phyloP scores from a whole-genome alignment of 2,329 filamentous ascomycete genomes.

The Alternaria brassicae region DNA sequence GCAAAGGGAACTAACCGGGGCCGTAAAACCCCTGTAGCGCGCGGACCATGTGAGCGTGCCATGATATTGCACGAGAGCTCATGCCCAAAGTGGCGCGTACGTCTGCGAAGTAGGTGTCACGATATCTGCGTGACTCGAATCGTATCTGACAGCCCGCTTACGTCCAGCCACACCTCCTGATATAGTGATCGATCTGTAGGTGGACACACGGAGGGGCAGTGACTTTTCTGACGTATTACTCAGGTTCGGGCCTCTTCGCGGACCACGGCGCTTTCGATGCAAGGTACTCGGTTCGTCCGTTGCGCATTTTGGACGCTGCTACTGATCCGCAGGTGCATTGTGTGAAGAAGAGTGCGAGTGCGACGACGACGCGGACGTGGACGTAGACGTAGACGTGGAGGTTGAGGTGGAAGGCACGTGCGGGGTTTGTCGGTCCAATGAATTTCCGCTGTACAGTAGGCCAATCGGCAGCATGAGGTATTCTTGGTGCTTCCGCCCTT shows the following conservation, averaged over 20 bases:
- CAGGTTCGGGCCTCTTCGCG: slow-evolving; percentile 24
- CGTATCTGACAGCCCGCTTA: slow-evolving; percentile 36
- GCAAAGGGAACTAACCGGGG: slow-evolving; percentile 14
- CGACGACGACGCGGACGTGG: not conserved
- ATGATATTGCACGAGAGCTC: slow-evolving; percentile 19
- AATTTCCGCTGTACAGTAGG: not conserved
- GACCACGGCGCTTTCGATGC: slow-evolving; percentile 8
- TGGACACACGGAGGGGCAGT: slow-evolving; percentile 23
- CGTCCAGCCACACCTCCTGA: slow-evolving; percentile 38
- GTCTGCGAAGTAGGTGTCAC: slow-evolving; percentile 21
- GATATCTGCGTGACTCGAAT: slow-evolving; percentile 32
- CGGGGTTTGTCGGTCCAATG: not conserved
- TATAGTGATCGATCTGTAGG: slow-evolving; percentile 27
- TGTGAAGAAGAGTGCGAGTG: slow-evolving; percentile 1
- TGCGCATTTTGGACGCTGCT: slow-evolving; percentile 19
- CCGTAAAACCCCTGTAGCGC: slow-evolving; percentile 17
- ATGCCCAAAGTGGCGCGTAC: slow-evolving; percentile 26
- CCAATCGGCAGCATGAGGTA: slow-evolving; percentile 2
- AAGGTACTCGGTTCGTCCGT: slow-evolving; percentile 4
- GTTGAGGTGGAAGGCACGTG: slow-evolving; percentile 1
- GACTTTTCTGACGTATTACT: slow-evolving; percentile 35
- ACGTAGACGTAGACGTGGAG: not conserved
- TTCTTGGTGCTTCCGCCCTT: slow-evolving; percentile 5
- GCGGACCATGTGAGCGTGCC: slow-evolving; percentile 22
- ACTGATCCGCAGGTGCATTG: not conserved